Evolutionary conservation across 257 asterid genomes (phyloP).

Genomic region (Ocimum tenuiflorum): DNA sequence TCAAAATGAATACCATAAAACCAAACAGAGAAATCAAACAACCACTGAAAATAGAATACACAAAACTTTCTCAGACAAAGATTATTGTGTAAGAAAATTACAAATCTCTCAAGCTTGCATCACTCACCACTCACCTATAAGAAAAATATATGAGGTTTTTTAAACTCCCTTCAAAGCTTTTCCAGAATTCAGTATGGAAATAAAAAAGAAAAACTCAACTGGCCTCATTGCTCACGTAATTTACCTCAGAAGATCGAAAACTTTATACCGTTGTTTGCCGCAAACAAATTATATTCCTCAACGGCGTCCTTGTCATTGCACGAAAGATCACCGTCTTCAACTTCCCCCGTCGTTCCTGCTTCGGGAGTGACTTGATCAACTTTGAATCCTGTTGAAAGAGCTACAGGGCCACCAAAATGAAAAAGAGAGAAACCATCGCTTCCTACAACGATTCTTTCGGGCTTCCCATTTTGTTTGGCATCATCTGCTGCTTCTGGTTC

Average conservation of each 20-base stretch:
- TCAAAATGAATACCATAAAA: conserved; percentile 7
- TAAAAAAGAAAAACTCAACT: conserved; percentile 1
- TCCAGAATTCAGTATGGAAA: conserved; percentile 30
- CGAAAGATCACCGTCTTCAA: conserved; percentile 26
- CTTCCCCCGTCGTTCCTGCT: conserved; percentile 34
- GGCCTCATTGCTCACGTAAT: conserved; percentile 28
- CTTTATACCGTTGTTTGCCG: conserved; percentile 66
- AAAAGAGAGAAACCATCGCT: conserved; percentile 79
- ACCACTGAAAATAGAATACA: conserved; percentile 8
- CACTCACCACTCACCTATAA: conserved; percentile 35
- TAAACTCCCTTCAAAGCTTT: conserved; percentile 34
- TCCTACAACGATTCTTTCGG: conserved; percentile 33
- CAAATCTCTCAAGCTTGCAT: conserved; percentile 28
- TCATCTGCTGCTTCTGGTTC: conserved; percentile 25
- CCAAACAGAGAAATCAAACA: conserved; percentile 5
- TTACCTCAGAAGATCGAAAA: conserved; percentile 69
- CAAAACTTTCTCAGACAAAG: conserved; percentile 15
- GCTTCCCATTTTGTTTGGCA: conserved; percentile 30
- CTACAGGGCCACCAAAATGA: conserved; percentile 89
- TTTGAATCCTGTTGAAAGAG: conserved; percentile 55
- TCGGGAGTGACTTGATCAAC: conserved; percentile 39
- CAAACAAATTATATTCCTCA: conserved; percentile 89
- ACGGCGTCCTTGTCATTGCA: conserved; percentile 41
- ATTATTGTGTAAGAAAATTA: conserved; percentile 37
- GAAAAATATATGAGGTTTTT: neutral